These are phyloP conservation scores for Apiotrichum gracile DNA, from an alignment of 1,284 basidiomycete genomes.

Conservation along the genomic window DNA sequence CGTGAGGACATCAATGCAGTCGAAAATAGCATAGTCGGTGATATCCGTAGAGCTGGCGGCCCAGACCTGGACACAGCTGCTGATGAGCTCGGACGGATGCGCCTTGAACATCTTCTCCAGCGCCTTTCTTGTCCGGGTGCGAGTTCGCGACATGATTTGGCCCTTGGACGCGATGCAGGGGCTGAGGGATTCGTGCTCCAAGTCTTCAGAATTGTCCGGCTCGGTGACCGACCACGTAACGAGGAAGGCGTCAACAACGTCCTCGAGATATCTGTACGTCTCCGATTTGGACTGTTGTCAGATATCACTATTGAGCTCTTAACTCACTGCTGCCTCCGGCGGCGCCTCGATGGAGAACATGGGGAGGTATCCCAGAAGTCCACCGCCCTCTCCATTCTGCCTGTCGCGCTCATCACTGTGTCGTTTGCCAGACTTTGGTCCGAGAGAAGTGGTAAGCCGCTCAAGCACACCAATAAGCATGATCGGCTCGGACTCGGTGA, in stretches of 20 bases:
- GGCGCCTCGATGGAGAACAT: slow-evolving; percentile 46
- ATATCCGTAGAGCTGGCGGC: slow-evolving; percentile 24
- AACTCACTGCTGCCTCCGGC: slow-evolving; percentile 21
- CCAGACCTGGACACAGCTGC: slow-evolving; percentile 48
- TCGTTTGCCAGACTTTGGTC: slow-evolving; percentile 7
- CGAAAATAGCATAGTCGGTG: slow-evolving; percentile 57
- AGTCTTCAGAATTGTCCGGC: background rate
- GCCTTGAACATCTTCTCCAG: slow-evolving; percentile 80
- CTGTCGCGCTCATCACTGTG: slow-evolving; percentile 33
- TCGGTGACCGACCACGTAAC: slow-evolving; percentile 34
- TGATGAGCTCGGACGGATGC: slow-evolving; percentile 72
- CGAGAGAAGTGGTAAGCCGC: slow-evolving; percentile 62
- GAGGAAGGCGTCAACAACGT: slow-evolving; percentile 32
- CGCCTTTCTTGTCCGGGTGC: slow-evolving; percentile 64
- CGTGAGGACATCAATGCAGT: slow-evolving; percentile 75
- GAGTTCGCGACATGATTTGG: slow-evolving; percentile 39
- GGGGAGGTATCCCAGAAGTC: slow-evolving; percentile 45
- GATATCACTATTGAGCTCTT: background rate
- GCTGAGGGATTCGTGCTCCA: background rate
- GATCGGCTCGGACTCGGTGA: slow-evolving; percentile 75
- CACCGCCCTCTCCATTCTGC: slow-evolving; percentile 49
- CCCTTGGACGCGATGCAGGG: slow-evolving; percentile 21
- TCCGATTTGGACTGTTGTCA: slow-evolving; percentile 18
- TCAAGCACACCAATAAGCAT: slow-evolving; percentile 80
- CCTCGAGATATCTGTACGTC: slow-evolving; percentile 30